Evolutionary conservation across 176 grass and related monocot species (phyloP).

Genomic region (Oryza meridionalis): DNA sequence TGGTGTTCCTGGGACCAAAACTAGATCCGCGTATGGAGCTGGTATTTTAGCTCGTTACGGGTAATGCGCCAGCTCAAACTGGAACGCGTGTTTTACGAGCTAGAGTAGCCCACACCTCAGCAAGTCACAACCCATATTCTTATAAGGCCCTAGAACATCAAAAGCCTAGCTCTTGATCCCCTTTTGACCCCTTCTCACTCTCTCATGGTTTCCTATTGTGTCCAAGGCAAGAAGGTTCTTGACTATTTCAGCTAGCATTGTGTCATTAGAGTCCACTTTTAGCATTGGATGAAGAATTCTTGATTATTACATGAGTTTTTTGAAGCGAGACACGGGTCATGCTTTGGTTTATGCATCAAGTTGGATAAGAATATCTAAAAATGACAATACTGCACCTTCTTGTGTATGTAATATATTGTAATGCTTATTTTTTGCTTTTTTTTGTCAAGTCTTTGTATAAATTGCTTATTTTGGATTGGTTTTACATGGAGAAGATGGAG

Average conservation of each 20-base stretch:
- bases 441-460: no score
- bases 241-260: neutral
- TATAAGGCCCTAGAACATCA: no score
- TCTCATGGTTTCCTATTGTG: neutral
- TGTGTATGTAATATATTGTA: neutral
- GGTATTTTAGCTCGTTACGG: no score
- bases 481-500: neutral
- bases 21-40: no score
- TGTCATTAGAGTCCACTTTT: neutral
- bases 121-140: no score
- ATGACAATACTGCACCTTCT: neutral
- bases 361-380: neutral
- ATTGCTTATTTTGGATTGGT: neutral
- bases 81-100: no score
- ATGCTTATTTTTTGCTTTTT: neutral
- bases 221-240: neutral
- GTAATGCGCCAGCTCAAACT: no score
- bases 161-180: no score
- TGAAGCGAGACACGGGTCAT: neutral
- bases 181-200: no score
- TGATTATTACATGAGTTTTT: neutral
- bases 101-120: no score
- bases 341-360: neutral
- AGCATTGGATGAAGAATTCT: neutral
- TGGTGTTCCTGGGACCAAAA: rapidly evolving